Percentiles rank a stretch among this genome's conserved stretches.
Conservation (phyloP, 2,329 filamentous ascomycete genomes). For the Aspergillus melleus region DNA sequence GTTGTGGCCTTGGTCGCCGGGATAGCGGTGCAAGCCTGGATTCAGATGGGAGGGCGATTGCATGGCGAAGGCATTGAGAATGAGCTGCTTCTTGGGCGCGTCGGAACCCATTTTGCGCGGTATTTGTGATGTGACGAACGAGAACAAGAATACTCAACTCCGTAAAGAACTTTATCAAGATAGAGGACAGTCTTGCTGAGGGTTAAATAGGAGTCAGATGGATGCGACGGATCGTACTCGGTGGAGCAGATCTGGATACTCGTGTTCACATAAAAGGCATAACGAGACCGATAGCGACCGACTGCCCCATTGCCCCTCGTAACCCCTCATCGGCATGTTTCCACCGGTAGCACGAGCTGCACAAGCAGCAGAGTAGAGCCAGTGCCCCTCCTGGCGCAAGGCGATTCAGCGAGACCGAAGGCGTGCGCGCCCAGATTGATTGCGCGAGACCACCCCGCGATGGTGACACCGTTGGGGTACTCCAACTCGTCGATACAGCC, state of each 20-base stretch:
- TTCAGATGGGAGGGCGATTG: conserved; percentile 48
- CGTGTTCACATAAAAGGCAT: not conserved
- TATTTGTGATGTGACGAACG: not conserved
- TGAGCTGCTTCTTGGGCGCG: conserved; percentile 37
- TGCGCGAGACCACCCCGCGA: conserved; percentile 10
- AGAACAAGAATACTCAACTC: not conserved
- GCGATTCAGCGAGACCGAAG: not conserved
- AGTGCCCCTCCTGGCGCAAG: not conserved
- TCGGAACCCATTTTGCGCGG: not conserved
- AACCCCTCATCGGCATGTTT: not conserved
- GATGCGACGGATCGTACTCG: not conserved
- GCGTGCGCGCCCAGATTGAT: conserved; percentile 10
- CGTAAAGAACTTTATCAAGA: not conserved
- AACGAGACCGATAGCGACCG: not conserved
- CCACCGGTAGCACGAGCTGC: too few species aligned
- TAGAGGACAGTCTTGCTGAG: not conserved
- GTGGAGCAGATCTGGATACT: not conserved
- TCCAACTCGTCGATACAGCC: not conserved
- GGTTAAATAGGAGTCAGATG: not conserved
- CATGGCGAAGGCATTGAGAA: conserved; percentile 52
- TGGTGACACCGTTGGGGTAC: conserved; percentile 5
- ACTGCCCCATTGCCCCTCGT: not conserved
- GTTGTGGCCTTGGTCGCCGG: conserved; percentile 36
- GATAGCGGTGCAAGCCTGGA: conserved; percentile 43
- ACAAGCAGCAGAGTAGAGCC: not conserved